Evolutionary conservation across 352 stramenopile species (phyloP).

Genomic region (Globisporangium solare): DNA sequence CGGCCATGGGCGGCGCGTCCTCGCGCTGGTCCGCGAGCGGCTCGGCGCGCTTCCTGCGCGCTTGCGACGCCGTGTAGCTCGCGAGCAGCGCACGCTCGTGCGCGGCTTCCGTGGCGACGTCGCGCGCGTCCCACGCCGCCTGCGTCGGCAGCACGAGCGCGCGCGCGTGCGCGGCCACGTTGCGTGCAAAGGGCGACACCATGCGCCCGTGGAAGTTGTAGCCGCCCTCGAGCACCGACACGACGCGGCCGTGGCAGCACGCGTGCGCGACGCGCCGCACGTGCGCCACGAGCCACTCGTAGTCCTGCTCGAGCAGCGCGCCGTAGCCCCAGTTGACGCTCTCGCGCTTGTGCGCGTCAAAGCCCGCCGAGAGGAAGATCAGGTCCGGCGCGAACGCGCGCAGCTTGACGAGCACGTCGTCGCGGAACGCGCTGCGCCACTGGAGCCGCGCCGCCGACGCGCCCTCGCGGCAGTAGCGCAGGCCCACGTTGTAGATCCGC

Average conservation of each 20-base stretch:
- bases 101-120: conserved; percentile 42
- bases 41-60: conserved; percentile 27
- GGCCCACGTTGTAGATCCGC: conserved; percentile 63
- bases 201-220: conserved; percentile 87
- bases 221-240: conserved; percentile 83
- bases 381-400: conserved; percentile 62
- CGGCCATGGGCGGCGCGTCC: conserved; percentile 7
- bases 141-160: conserved; percentile 47
- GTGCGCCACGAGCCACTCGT: conserved; percentile 74
- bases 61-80: conserved; percentile 27
- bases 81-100: conserved; percentile 48
- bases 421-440: conserved; percentile 73
- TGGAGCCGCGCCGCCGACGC: conserved; percentile 57
- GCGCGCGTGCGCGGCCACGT: conserved; percentile 63
- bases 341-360: conserved; percentile 79
- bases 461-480: conserved; percentile 47
- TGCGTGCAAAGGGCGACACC: conserved; percentile 76
- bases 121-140: conserved; percentile 38
- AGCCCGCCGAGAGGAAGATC: conserved; percentile 80
- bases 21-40: neutral
- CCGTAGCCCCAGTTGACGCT: conserved; percentile 79
- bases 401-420: conserved; percentile 54
- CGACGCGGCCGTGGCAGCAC: conserved; percentile 63
- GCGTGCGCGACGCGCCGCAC: conserved; percentile 73
- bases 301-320: conserved; percentile 76